Percentiles rank a stretch among this genome's conserved stretches.
Conservation (phyloP, 2,329 filamentous ascomycete genomes). For the Pseudofabraea citricarpa region DNA sequence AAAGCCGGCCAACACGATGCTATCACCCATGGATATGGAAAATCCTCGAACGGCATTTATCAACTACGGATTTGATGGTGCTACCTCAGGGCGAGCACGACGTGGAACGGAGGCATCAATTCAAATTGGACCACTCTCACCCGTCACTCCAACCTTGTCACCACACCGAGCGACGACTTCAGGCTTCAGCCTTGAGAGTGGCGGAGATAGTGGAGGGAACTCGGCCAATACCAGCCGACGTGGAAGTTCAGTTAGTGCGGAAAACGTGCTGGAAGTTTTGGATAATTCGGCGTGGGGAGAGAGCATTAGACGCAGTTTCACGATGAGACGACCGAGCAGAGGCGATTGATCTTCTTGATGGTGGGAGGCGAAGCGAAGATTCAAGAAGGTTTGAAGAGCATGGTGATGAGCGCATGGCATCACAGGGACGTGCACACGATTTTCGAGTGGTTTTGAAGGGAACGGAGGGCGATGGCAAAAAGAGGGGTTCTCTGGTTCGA, state of each 20-base stretch:
- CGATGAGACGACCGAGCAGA: constrained; percentile 45
- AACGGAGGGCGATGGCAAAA: background rate
- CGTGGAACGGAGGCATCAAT: constrained; percentile 13
- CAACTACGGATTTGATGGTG: constrained; percentile 23
- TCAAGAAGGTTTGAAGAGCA: constrained; percentile 11
- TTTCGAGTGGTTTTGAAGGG: constrained; percentile 3
- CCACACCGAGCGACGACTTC: constrained; percentile 31
- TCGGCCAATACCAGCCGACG: constrained; percentile 49
- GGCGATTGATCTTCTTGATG: constrained; percentile 10
- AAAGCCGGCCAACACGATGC: constrained; percentile 11
- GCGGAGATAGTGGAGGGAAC: constrained; percentile 15
- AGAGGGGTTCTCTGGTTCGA: constrained; percentile 9
- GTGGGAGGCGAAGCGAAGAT: constrained; percentile 10
- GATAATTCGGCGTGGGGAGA: constrained; percentile 91
- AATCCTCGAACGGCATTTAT: constrained; percentile 23
- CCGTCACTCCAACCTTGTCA: constrained; percentile 20
- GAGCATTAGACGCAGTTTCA: constrained; percentile 85
- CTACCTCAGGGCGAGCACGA: constrained; percentile 13
- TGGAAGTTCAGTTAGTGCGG: constrained; percentile 66
- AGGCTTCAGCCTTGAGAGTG: constrained; percentile 24
- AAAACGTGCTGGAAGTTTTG: constrained; percentile 77
- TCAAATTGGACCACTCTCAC: constrained; percentile 12
- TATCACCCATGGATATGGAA: constrained; percentile 20
- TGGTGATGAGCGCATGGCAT: constrained; percentile 8
- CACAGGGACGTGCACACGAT: constrained; percentile 4